These are phyloP conservation scores for Colletotrichum lupini DNA, from an alignment of 2,329 filamentous ascomycete genomes.

Conservation along the genomic window DNA sequence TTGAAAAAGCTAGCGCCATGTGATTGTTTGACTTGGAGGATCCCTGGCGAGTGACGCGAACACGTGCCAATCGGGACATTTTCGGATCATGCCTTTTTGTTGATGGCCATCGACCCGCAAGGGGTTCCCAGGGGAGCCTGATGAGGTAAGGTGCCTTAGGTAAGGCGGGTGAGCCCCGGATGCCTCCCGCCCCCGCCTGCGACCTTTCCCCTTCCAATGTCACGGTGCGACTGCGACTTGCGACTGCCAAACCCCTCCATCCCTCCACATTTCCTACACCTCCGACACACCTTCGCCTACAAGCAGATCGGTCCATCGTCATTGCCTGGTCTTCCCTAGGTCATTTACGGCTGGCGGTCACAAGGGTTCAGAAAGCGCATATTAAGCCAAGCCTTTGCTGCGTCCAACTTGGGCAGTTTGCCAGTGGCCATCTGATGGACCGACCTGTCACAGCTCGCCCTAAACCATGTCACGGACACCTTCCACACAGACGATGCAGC, in stretches of 20 bases:
- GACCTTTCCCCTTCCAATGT: not conserved
- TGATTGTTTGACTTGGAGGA: not conserved
- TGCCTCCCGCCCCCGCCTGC: conserved; percentile 19
- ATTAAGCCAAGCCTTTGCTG: conserved; percentile 18
- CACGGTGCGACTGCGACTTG: not conserved
- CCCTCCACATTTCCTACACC: conserved; percentile 19
- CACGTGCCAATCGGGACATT: not conserved
- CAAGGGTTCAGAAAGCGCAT: conserved; percentile 3
- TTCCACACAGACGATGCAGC: conserved; percentile 20
- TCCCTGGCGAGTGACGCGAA: not conserved
- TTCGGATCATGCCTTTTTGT: not conserved
- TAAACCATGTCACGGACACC: conserved; percentile 32
- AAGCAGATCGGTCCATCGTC: conserved; percentile 26
- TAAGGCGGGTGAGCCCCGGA: not conserved
- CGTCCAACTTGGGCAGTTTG: not conserved
- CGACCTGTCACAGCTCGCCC: conserved; percentile 26
- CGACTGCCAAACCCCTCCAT: not conserved
- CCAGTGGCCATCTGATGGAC: conserved; percentile 23
- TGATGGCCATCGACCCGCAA: not conserved
- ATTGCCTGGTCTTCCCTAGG: not conserved
- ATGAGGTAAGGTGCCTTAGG: not conserved
- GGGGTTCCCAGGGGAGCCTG: not conserved
- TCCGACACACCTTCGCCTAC: conserved; percentile 31
- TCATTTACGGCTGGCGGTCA: conserved; percentile 20
- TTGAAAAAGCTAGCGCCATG: not conserved